These are phyloP conservation scores for Leptodermis oblonga DNA, from an alignment of 257 asterid genomes.

Conservation along the genomic window DNA sequence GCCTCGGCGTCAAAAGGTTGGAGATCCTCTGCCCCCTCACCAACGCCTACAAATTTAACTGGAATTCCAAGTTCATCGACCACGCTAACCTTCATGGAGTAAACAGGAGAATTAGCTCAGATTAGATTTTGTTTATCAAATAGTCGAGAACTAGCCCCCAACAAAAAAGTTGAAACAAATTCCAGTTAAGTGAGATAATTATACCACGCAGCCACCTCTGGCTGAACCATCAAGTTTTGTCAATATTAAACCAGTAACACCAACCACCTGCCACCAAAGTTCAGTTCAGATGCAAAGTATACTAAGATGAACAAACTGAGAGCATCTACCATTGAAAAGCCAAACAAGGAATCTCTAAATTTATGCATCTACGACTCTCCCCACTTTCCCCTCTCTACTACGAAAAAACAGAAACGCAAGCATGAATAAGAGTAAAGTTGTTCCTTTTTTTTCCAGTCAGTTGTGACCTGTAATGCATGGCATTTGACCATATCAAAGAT, in stretches of 20 bases:
- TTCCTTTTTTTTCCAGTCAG: too few species aligned
- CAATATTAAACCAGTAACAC: conserved; percentile 91
- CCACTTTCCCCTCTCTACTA: not conserved
- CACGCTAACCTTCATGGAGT: conserved; percentile 68
- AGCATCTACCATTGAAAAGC: not conserved
- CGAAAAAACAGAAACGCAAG: not conserved
- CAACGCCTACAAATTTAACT: conserved; percentile 91
- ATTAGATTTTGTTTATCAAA: not conserved
- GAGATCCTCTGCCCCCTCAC: conserved; percentile 83
- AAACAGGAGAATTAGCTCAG: not conserved
- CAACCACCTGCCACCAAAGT: conserved; percentile 63
- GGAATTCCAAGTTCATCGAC: conserved; percentile 97
- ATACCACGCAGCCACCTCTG: conserved; percentile 99
- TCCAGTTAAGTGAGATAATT: conserved; percentile 6
- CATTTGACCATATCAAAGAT: not conserved
- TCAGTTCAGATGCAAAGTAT: not conserved
- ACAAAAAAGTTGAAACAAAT: not conserved
- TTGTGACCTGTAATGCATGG: not conserved
- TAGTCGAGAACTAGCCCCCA: not conserved
- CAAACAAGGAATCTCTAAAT: not conserved
- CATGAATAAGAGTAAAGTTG: too few species aligned
- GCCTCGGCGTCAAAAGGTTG: conserved; percentile 90
- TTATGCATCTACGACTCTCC: not conserved
- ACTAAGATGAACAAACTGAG: not conserved
- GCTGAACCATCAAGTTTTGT: conserved; percentile 97